A percentile compares a stretch with the other conserved stretches of the same genome.
Conservation (phyloP, 768 basidiomycete genomes). For the Suillus americanus region DNA sequence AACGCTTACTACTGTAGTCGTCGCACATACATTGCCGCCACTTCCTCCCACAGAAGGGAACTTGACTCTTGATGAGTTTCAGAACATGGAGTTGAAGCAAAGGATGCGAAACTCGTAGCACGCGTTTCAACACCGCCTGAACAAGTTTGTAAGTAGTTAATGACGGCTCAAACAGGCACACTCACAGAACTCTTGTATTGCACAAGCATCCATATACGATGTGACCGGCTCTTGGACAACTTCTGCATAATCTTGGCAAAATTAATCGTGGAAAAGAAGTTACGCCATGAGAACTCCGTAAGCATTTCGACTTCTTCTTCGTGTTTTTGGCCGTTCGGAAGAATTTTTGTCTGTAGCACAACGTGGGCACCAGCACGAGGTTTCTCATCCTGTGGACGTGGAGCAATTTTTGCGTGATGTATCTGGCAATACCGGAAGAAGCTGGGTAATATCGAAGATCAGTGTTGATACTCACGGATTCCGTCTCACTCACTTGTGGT, state of each 20-base stretch:
- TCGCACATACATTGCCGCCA: conserved; percentile 86
- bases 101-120: conserved; percentile 91
- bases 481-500: conserved; percentile 66
- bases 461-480: neutral
- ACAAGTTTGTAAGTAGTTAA: neutral
- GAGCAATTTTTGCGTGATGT: conserved; percentile 69
- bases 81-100: conserved; percentile 92
- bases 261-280: conserved; percentile 96
- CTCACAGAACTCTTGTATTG: conserved; percentile 97
- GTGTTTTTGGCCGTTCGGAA: conserved; percentile 73
- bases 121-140: conserved; percentile 93
- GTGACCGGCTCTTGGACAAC: conserved; percentile 89
- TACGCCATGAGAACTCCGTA: conserved; percentile 94
- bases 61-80: conserved; percentile 98
- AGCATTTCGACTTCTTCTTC: conserved; percentile 92
- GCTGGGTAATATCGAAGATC: conserved; percentile 41
- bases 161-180: conserved; percentile 8
- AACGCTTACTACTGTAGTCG: conserved; percentile 5
- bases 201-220: conserved; percentile 93
- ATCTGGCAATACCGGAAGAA: conserved; percentile 94
- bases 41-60: conserved; percentile 95
- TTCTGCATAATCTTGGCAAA: conserved; percentile 99
- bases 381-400: conserved; percentile 62
- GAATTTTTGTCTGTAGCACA: conserved; percentile 50
- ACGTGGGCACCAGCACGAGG: conserved; percentile 59